These are phyloP conservation scores for Pseudogymnoascus sp. DNA, from an alignment of 2,329 filamentous ascomycete genomes.

Conservation along the genomic window DNA sequence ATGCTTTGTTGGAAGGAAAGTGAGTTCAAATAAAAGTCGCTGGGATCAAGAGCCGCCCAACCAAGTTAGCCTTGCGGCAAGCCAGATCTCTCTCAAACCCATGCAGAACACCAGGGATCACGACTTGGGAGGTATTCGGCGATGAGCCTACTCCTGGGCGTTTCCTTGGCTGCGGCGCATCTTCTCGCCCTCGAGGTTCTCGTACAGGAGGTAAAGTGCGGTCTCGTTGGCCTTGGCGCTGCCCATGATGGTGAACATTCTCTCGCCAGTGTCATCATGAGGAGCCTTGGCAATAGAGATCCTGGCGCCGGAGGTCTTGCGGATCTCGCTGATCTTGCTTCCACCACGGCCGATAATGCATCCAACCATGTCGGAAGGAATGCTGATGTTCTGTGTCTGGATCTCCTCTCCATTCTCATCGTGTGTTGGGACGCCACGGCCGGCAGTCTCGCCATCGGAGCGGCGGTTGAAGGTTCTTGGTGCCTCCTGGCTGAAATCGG, in stretches of 20 bases:
- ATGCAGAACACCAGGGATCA: conserved; percentile 30
- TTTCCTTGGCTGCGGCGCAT: conserved; percentile 82
- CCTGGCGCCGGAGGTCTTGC: conserved; percentile 88
- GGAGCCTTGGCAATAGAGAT: conserved; percentile 92
- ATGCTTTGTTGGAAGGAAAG: conserved; percentile 33
- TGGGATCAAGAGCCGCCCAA: conserved; percentile 36
- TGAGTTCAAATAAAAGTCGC: conserved; percentile 22
- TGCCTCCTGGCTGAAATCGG: conserved; percentile 85
- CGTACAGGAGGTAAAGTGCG: conserved; percentile 90
- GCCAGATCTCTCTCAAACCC: conserved; percentile 48
- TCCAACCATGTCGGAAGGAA: conserved; percentile 98
- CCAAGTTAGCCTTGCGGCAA: conserved; percentile 52
- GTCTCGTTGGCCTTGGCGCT: conserved; percentile 90
- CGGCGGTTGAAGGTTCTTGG: conserved; percentile 65
- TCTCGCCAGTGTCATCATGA: conserved; percentile 93
- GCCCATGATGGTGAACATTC: conserved; percentile 99
- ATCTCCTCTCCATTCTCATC: conserved; percentile 97
- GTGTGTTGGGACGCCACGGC: conserved; percentile 75
- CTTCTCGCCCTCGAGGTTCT: conserved; percentile 98
- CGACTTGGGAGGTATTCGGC: conserved; percentile 40
- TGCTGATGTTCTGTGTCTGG: conserved; percentile 98
- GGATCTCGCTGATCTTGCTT: conserved; percentile 97
- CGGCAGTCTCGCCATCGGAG: conserved; percentile 72
- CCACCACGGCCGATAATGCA: conserved; percentile 96
- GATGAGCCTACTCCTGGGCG: conserved; percentile 28